Base-by-base conservation (phyloP, 768 basidiomycete genomes). In the Boletus pseudopeckii region DNA sequence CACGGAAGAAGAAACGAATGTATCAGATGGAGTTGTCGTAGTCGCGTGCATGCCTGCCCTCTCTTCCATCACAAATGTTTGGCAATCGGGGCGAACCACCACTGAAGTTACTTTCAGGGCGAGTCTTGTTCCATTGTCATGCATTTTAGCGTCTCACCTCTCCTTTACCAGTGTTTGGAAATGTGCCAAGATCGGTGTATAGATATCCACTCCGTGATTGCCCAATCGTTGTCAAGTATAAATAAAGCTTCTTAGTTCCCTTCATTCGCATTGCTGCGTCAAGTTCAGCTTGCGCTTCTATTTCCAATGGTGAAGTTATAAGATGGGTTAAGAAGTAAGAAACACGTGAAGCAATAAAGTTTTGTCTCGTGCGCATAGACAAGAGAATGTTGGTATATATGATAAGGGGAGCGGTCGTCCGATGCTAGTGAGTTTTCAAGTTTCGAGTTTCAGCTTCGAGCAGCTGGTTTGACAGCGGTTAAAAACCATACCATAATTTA, bases 1-100 rank as follows among this genome's bases (percentile, higher is more conserved):
- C 2, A 85, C 81, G 0, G 80, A 83, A 49, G 77, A 80, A 39
- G 95, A 98, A 66, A 76, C 78, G 1, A 69, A 65, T 26, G 57
- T 59, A 4, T 80, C 89, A 3, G 73, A 75, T 13, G 88, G 88
- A 0, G 83, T 80, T n/a, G 57, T 98, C n/a, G 79, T 88, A 1
- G 66, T 95, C 15, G 83, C 93, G 1, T 88, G 86, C 53, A 84
- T 99, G 77, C 96, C 97, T 52, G 95, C 96, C 2, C 75, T 98
- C 32, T 83, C 82, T 30, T 86, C 81, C 7, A 74, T 94, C 11
- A 95, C 93, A 1, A 91, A 82, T 66, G 55, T 95, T n/a, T 92
- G 90, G 88, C 85, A 95, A 68, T 82, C 84, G 6, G 94, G 95
- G 8, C 74, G 77, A 57, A 78, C 88, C 71, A 75, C 73, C 2